Base-by-base conservation (phyloP, 2,329 filamentous ascomycete species). In the Xylaria sp. region DNA sequence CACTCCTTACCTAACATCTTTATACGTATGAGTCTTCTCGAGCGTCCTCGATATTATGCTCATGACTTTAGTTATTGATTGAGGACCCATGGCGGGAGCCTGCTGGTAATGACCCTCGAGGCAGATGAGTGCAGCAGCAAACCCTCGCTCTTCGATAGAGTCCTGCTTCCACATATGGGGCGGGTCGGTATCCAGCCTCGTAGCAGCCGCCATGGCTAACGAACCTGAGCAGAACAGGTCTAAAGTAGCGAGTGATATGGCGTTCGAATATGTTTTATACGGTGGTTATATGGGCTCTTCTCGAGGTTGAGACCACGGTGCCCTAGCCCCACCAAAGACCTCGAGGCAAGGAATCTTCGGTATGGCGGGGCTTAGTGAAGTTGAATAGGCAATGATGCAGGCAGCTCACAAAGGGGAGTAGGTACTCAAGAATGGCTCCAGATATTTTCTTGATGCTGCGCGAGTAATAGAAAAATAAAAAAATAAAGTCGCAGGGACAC, bases 91-190 rank as follows among this genome's bases (percentile, higher is more conserved):
- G 33, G 82, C 79, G 46, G 84, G 84, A 23, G 81, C 79, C 64
- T 83, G 79, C 63, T 82, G 84, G 71, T 86, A 87, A 75, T 88
- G 85, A 46, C 84, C 84, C 73, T 89, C 86, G 57, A 89, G 80
- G 69, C 84, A 84, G 70, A 87, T 83, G 71, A 89, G 79, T 15
- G 84, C 85, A 1, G 84, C 84, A 2, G 82, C 81, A 74, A 89
- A 89, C 73, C 81, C 84, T 62, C 87, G 80, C 77, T 89, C 87
- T 75, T 89, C 87, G 71, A 89, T 87, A 38, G 84, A 84, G 72
- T 87, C 78, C 58, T 73, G 37, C 65, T 71, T 69, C 74, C 75
- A 75, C 63, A 71, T 64, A 35, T 71, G 71, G 23, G 66, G 51
- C 19, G 67, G 65, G 42, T 72, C 71, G 37, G 63, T 60, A 49